Base-by-base conservation (phyloP, 129 eudicot species). In the Centella asiatica region DNA sequence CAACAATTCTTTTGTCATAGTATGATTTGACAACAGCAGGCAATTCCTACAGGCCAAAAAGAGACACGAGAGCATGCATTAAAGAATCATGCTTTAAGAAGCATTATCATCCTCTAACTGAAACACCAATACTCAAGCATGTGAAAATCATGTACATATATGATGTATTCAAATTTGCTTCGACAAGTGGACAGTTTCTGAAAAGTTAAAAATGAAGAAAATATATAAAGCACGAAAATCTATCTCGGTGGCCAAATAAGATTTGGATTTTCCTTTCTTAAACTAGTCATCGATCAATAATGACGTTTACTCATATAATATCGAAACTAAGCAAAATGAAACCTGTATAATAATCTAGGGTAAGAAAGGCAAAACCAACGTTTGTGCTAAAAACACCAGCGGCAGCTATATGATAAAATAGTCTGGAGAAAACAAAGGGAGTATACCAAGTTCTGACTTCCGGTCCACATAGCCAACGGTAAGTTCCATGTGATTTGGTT, bases 11-110 rank as follows among this genome's bases (percentile, higher is more conserved):
- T 69, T 70, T 84, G 81, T 81, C 89, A 75, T 78, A 86, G 69
- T 77, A 77, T 36, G 97, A 90, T 72, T 86, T 77, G 31, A 90
- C 76, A 59, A 90, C 73, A 59, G 97, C 93, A 62, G 97, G 97
- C 51, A 73, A 78, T 80, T 89, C 86, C 95, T 89, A 73, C 69
- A 78, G 27, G 40, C 54, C n/a, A n/a, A n/a, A n/a, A 74, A 53
- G 28, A 59, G 48, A 84, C 51, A 64, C 20, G 18, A 10, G 18
- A 32, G 20, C 31, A 63, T 8, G 26, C 33, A 48, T 49, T 2
- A 23, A 53, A 19, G 48, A 59, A 55, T 64, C 56, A 58, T 64
- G 60, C 62, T 44, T 52, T 58, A 51, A 71, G 55, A 19, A 70
- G 46, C 46, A 53, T 13, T 28, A 59, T 58, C 62, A 23, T 29